phyloP scores from a whole-genome alignment of 2,329 filamentous ascomycete genomes.

The Orbilia ellipsospora region DNA sequence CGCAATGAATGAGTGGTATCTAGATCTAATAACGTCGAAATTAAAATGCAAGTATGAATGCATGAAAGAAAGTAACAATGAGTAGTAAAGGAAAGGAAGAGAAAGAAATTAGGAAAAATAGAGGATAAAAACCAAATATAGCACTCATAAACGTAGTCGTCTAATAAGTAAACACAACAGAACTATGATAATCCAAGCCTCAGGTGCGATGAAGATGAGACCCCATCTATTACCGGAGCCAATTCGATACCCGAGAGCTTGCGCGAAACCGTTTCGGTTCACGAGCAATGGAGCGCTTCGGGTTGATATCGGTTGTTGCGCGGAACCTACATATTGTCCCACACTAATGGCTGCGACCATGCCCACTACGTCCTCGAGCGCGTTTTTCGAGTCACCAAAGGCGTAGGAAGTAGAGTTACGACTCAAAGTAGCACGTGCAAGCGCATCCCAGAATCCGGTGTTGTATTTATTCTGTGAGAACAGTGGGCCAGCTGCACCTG shows the following conservation, averaged over 20 bases:
- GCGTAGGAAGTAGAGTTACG: slow-evolving; percentile 39
- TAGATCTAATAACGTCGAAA: slow-evolving; percentile 1
- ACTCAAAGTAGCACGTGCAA: slow-evolving; percentile 19
- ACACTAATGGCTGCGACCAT: slow-evolving; percentile 35
- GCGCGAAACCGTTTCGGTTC: slow-evolving; percentile 28
- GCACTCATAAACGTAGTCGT: slow-evolving; percentile 27
- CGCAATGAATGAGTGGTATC: slow-evolving; percentile 35
- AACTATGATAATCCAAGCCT: slow-evolving; percentile 43
- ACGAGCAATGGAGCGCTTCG: slow-evolving; percentile 28
- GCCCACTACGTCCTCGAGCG: slow-evolving; percentile 43
- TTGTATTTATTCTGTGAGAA: slow-evolving; percentile 50
- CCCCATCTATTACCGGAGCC: slow-evolving; percentile 46
- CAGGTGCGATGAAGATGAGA: slow-evolving; percentile 42
- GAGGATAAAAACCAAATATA: background rate
- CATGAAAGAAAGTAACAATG: slow-evolving; percentile 1
- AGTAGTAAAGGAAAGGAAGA: no score
- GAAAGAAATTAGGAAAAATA: background rate
- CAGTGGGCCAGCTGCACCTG: slow-evolving; percentile 34
- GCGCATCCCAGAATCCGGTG: slow-evolving; percentile 49
- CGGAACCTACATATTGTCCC: slow-evolving; percentile 43
- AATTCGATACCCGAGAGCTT: slow-evolving; percentile 44
- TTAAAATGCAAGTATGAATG: slow-evolving; percentile 6
- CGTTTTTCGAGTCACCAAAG: slow-evolving; percentile 38
- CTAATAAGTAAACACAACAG: slow-evolving; percentile 28
- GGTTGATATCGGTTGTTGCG: slow-evolving; percentile 18